Percentiles rank a stretch among this genome's conserved stretches.
Conservation (phyloP, 1,284 basidiomycete species). For the Exsudoporus floridanus region DNA sequence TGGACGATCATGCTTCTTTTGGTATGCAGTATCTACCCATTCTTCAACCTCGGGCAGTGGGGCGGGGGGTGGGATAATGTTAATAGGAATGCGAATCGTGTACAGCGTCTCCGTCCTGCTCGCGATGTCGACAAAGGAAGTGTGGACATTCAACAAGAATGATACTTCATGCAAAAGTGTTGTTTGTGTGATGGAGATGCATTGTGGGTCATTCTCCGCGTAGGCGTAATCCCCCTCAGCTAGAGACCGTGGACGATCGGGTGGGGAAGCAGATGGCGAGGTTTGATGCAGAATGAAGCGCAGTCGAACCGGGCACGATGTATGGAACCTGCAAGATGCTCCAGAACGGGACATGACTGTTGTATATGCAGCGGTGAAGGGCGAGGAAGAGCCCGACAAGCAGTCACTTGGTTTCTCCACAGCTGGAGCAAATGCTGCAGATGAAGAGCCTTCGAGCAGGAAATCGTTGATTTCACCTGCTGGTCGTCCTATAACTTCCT, state of each 20-base stretch:
- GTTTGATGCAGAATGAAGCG: slow-evolving; percentile 70
- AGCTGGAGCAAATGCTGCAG: slow-evolving; percentile 16
- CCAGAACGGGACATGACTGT: slow-evolving; percentile 69
- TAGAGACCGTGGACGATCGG: slow-evolving; percentile 43
- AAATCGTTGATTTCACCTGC: slow-evolving; percentile 1
- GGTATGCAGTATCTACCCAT: slow-evolving; percentile 69
- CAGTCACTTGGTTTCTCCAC: slow-evolving; percentile 35
- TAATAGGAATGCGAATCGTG: slow-evolving; percentile 62
- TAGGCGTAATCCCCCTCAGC: slow-evolving; percentile 45
- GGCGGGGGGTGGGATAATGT: slow-evolving; percentile 68
- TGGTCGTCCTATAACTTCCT: slow-evolving; percentile 17
- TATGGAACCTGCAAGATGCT: slow-evolving; percentile 77
- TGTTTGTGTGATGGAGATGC: slow-evolving; percentile 70
- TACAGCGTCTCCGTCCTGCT: slow-evolving; percentile 63
- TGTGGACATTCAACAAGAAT: slow-evolving; percentile 62
- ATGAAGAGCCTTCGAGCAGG: slow-evolving; percentile 32
- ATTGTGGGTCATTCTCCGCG: slow-evolving; percentile 57
- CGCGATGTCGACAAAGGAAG: slow-evolving; percentile 69
- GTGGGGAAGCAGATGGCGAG: slow-evolving; percentile 51
- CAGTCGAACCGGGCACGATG: slow-evolving; percentile 60
- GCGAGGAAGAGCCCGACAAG: slow-evolving; percentile 39
- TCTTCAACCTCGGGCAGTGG: slow-evolving; percentile 72
- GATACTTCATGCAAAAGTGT: slow-evolving; percentile 71
- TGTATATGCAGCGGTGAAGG: slow-evolving; percentile 40
- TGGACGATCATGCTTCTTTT: slow-evolving; percentile 81